Evolutionary conservation across 495 filamentous ascomycete species (phyloP), one percentile per base, ranked within the genome.

Genomic region (Trichodelitschia bisporula): DNA sequence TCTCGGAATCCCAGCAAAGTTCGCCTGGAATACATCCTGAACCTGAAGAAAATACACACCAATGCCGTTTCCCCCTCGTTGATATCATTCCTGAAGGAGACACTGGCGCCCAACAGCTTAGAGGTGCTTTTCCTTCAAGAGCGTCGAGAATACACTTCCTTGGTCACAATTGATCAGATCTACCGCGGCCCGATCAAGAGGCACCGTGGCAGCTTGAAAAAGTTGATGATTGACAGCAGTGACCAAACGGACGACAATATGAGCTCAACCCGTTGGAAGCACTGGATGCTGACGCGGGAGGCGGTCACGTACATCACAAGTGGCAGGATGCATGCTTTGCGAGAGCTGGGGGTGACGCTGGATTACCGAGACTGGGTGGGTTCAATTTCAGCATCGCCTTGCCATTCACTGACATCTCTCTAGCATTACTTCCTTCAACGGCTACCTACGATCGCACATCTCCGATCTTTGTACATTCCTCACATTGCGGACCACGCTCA

Each of bases 371-470:
- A 91, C 42, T 95, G 83, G 80, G 79, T 89, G 61, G 54, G 67
- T 32, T 26, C 35, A 18, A 15, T 11, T 11, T 23, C 36, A 36
- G 4, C n/a, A n/a, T n/a, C n/a, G n/a, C n/a, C n/a, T n/a, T n/a
- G n/a, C n/a, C 1, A 30, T 27, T 8, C 3, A 47, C 47, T 51
- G 44, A 54, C 29, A 1, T 15, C 15, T 21, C 19, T 28, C 33
- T 36, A 90, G 82, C 84, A 95, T 55, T 72, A 63, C 37, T 80
- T 95, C 57, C 62, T 95, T 3, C 79, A 80, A 40, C 59, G 71
- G 31, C 63, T 95, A 12, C 79, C 78, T 2, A 59, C 69, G 18
- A 59, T 90, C 31, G 59, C 72, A 2, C 67, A 76, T 32, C 62
- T 95, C 18, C 70, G 69, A 2, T 71, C 77, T 1, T 57, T 92